A percentile compares a stretch with the other conserved stretches of the same genome.
phyloP scores from a whole-genome alignment of 495 filamentous ascomycete species.

The Antarctomyces pellizariae region DNA sequence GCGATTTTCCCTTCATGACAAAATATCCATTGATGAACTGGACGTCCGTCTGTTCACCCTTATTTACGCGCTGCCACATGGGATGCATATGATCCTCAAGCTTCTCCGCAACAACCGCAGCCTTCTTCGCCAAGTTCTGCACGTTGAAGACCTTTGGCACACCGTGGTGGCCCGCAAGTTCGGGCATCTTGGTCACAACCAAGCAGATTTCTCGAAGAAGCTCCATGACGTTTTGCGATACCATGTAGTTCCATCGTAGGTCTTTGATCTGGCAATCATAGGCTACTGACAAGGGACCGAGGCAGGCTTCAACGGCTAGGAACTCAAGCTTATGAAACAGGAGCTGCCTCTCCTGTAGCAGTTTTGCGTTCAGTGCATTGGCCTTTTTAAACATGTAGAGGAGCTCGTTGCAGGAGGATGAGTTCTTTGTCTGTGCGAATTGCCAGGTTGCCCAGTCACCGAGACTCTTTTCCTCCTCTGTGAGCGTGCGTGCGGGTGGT shows the following conservation, averaged over 20 bases:
- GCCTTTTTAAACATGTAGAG: slow-evolving; percentile 12
- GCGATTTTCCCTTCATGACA: slow-evolving; percentile 4
- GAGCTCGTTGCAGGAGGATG: slow-evolving; percentile 8
- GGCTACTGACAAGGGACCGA: slow-evolving; percentile 56
- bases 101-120: slow-evolving; percentile 1
- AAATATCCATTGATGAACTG: slow-evolving; percentile 14
- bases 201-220: slow-evolving; percentile 27
- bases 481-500: background rate
- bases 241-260: slow-evolving; percentile 34
- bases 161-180: slow-evolving; percentile 22
- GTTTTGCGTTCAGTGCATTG: slow-evolving; percentile 11
- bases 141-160: slow-evolving; percentile 3
- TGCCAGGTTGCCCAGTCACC: background rate
- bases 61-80: slow-evolving; percentile 10
- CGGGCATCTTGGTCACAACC: slow-evolving; percentile 23
- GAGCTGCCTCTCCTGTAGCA: slow-evolving; percentile 12
- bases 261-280: slow-evolving; percentile 48
- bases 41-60: slow-evolving; percentile 11
- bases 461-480: background rate
- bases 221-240: slow-evolving; percentile 38
- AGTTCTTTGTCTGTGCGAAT: slow-evolving; percentile 2
- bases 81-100: slow-evolving; percentile 3
- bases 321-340: slow-evolving; percentile 38
- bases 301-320: slow-evolving; percentile 46
- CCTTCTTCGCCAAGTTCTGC: slow-evolving; percentile 2